These are phyloP conservation scores for Sporothrix phasma DNA, from an alignment of 2,329 filamentous ascomycete genomes.

Conservation along the genomic window DNA sequence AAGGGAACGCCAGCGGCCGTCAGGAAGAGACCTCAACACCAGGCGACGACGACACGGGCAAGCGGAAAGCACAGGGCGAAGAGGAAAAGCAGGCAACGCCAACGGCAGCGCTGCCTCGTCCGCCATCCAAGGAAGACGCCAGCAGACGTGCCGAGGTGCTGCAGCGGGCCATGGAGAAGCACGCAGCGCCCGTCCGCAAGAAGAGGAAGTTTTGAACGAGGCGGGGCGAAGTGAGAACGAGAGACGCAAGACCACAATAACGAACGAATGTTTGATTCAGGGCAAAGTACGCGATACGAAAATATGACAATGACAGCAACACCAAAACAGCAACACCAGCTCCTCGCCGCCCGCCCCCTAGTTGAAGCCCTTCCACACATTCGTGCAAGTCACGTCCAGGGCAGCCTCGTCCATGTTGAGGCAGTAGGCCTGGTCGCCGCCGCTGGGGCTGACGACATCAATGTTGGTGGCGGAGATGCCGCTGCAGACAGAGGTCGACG, in stretches of 20 bases:
- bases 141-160: slow-evolving; percentile 42
- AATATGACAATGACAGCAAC: background rate
- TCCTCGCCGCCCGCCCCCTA: background rate
- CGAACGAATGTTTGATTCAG: background rate
- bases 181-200: slow-evolving; percentile 43
- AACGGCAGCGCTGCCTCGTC: slow-evolving; percentile 28
- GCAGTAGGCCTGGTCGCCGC: slow-evolving; percentile 21
- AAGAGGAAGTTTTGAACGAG: slow-evolving; percentile 41
- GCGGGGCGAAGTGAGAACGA: background rate
- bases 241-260: too few species aligned
- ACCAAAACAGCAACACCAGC: background rate
- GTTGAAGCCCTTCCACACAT: slow-evolving; percentile 14
- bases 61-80: background rate
- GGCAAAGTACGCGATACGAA: background rate
- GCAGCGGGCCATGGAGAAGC: slow-evolving; percentile 40
- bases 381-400: slow-evolving; percentile 21
- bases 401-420: slow-evolving; percentile 21
- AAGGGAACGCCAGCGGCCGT: background rate
- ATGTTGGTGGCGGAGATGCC: slow-evolving; percentile 21
- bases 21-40: background rate
- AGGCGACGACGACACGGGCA: background rate
- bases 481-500: slow-evolving; percentile 20
- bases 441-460: slow-evolving; percentile 21
- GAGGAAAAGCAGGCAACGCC: background rate
- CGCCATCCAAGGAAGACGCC: slow-evolving; percentile 29